These are phyloP conservation scores for Jatropha multifida DNA, from an alignment of 441 rosid genomes.

Conservation along the genomic window DNA sequence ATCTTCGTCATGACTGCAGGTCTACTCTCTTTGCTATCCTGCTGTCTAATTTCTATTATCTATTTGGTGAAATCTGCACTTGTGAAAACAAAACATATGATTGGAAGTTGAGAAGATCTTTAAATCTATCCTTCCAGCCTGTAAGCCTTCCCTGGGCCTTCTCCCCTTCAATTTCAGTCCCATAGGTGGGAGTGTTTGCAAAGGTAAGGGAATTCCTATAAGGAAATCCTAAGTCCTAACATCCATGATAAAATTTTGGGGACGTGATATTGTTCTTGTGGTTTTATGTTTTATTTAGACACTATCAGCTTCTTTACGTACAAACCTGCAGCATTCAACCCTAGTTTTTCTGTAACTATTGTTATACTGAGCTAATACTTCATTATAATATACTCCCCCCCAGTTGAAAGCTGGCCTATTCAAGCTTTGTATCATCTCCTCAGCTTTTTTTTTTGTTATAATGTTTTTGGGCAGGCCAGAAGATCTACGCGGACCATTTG, in stretches of 20 bases:
- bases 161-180: too few relatives aligned
- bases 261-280: background rate
- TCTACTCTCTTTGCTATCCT: slow-evolving; percentile 14
- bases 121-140: too few relatives aligned
- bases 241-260: background rate
- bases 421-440: background rate
- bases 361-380: background rate
- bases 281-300: background rate
- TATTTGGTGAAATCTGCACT: background rate
- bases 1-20: slow-evolving; percentile 85
- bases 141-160: too few relatives aligned
- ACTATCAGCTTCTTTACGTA: background rate
- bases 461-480: slow-evolving; percentile 58
- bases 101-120: background rate
- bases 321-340: background rate
- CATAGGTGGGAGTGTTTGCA: too few relatives aligned
- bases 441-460: background rate
- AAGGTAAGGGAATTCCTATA: too few relatives aligned
- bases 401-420: background rate
- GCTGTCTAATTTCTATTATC: background rate
- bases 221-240: too few relatives aligned
- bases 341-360: background rate
- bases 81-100: background rate
- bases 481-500: slow-evolving; percentile 80
- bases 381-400: background rate